Conservation (phyloP, 2,329 filamentous ascomycete species). For the Fusarium sp. region DNA sequence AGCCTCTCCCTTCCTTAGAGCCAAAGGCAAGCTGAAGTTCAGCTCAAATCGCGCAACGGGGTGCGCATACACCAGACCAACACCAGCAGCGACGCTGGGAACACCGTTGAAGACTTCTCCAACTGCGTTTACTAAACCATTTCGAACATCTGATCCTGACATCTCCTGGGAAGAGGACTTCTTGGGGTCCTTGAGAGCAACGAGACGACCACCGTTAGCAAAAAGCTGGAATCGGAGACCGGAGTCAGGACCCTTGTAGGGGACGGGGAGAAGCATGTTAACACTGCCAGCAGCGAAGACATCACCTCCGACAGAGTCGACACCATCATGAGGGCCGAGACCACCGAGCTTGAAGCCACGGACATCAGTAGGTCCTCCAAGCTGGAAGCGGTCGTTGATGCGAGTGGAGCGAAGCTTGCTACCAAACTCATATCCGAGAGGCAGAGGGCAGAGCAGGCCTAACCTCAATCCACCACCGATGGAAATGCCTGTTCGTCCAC, state of each 20-base stretch:
- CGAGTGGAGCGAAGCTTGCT: slow-evolving; percentile 74
- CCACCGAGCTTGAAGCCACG: slow-evolving; percentile 92
- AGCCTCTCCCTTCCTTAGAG: slow-evolving; percentile 84
- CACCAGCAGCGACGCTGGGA: slow-evolving; percentile 86
- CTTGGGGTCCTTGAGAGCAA: slow-evolving; percentile 75
- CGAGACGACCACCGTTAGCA: slow-evolving; percentile 86
- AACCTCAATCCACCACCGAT: slow-evolving; percentile 84
- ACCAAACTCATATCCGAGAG: slow-evolving; percentile 66
- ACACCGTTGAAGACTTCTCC: slow-evolving; percentile 77
- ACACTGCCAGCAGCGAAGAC: slow-evolving; percentile 90
- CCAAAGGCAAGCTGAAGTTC: slow-evolving; percentile 91
- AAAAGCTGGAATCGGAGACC: slow-evolving; percentile 91
- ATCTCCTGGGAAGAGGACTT: slow-evolving; percentile 58
- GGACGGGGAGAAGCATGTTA: slow-evolving; percentile 86
- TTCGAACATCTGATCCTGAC: slow-evolving; percentile 58
- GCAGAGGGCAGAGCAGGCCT: slow-evolving; percentile 85
- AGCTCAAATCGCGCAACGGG: slow-evolving; percentile 93
- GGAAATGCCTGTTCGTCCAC: slow-evolving; percentile 79
- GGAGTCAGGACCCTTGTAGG: slow-evolving; percentile 81
- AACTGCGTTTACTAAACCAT: slow-evolving; percentile 70
- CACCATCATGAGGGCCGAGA: slow-evolving; percentile 86
- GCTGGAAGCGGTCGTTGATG: slow-evolving; percentile 93
- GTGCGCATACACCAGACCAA: slow-evolving; percentile 94
- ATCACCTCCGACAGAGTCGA: slow-evolving; percentile 90
- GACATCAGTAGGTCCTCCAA: slow-evolving; percentile 94